Percentiles rank a stretch among this genome's conserved stretches.
phyloP scores from a whole-genome alignment of 371 early-diverging fungal species.

The Fennellomyces sp. region DNA sequence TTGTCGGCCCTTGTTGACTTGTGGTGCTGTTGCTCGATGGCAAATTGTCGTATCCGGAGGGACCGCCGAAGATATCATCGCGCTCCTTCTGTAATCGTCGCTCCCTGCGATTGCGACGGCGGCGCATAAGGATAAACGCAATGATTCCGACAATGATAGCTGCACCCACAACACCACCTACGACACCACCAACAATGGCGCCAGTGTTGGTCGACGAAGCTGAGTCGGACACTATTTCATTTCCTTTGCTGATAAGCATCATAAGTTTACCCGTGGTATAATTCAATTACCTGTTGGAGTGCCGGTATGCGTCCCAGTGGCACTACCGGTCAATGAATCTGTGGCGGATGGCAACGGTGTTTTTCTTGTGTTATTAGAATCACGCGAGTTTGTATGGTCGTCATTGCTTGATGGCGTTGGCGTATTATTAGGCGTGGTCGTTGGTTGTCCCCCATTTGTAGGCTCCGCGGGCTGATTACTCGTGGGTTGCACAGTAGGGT shows the following conservation, averaged over 20 bases:
- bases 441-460: too few relatives aligned
- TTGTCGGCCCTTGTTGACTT: neutral
- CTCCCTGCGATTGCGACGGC: neutral
- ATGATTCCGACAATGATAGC: slow-evolving; percentile 10
- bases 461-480: neutral
- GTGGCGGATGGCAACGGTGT: too few relatives aligned
- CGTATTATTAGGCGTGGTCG: too few relatives aligned
- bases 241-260: neutral
- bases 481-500: neutral
- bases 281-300: too few relatives aligned
- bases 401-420: neutral
- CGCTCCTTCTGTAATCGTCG: slow-evolving; percentile 1
- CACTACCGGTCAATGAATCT: too few relatives aligned
- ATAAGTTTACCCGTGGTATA: too few relatives aligned
- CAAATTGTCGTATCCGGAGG: neutral
- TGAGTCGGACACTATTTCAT: neutral
- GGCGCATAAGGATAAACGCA: slow-evolving; percentile 8
- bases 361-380: too few relatives aligned
- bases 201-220: slow-evolving; percentile 13
- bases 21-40: neutral
- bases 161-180: slow-evolving; percentile 14
- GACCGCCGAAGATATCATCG: slow-evolving; percentile 6
- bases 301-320: too few relatives aligned
- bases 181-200: slow-evolving; percentile 18
- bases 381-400: too few relatives aligned